These are phyloP conservation scores for Mortierella sp. DNA, from an alignment of 371 early-diverging fungal genomes.

Conservation along the genomic window DNA sequence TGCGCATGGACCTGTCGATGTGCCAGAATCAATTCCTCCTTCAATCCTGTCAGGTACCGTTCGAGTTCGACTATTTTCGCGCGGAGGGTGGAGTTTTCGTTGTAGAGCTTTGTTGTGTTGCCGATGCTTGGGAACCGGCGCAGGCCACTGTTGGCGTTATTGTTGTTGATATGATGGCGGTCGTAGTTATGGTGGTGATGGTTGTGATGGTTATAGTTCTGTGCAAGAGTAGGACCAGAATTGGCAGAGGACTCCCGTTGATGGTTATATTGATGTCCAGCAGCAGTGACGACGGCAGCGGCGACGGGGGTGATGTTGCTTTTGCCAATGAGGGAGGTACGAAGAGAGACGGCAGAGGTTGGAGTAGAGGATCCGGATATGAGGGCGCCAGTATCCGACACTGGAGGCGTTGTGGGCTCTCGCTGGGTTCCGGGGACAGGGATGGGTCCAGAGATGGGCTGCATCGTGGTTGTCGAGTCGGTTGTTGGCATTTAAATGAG, in stretches of 20 bases:
- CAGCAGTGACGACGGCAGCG: too few relatives aligned
- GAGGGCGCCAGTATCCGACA: constrained; percentile 1
- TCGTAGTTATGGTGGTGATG: neutral
- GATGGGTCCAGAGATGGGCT: constrained; percentile 53
- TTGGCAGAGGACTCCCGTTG: neutral
- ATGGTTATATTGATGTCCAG: neutral
- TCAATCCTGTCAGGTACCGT: constrained; percentile 49
- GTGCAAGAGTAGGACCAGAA: neutral
- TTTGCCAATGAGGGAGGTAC: neutral
- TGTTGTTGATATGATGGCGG: constrained; percentile 14
- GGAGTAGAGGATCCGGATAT: neutral
- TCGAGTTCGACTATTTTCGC: constrained; percentile 52
- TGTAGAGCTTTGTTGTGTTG: constrained; percentile 34
- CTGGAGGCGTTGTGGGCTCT: constrained; percentile 39
- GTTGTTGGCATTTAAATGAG: constrained; percentile 36
- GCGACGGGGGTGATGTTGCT: neutral
- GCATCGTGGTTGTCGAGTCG: constrained; percentile 34
- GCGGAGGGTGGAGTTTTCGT: constrained; percentile 39
- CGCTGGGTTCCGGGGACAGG: constrained; percentile 52
- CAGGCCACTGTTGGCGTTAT: constrained; percentile 32
- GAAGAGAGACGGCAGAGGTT: constrained; percentile 2
- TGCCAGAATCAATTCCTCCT: constrained; percentile 48
- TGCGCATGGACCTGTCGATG: constrained; percentile 38
- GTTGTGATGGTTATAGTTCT: constrained; percentile 1
- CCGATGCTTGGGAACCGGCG: constrained; percentile 49